Evolutionary conservation across 352 stramenopile genomes (phyloP).

Genomic region (Phytophthora citricola): DNA sequence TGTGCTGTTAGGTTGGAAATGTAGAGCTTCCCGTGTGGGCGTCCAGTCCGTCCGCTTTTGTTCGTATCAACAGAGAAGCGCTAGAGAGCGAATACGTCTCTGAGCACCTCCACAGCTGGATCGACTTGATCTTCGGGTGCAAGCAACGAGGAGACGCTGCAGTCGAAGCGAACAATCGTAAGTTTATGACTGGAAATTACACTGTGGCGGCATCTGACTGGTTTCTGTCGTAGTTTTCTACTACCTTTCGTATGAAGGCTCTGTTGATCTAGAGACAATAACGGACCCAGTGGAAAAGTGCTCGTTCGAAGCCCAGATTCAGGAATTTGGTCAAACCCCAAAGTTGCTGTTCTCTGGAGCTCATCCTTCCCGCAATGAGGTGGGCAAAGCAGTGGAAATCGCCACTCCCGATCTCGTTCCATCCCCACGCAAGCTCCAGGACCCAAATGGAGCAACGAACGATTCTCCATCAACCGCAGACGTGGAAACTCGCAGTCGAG

Average conservation of each 20-base stretch:
- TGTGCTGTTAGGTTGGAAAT: slow-evolving; percentile 84
- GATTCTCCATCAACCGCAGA: slow-evolving; percentile 19
- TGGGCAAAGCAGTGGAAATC: slow-evolving; percentile 62
- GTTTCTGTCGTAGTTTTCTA: slow-evolving; percentile 77
- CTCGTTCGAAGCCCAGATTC: slow-evolving; percentile 94
- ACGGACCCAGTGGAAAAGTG: slow-evolving; percentile 93
- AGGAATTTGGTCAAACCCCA: slow-evolving; percentile 93
- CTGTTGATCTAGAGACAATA: slow-evolving; percentile 85
- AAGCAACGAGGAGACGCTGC: slow-evolving; percentile 81
- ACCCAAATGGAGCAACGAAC: slow-evolving; percentile 27
- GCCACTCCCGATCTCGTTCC: slow-evolving; percentile 51
- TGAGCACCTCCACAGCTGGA: slow-evolving; percentile 80
- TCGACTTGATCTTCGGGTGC: slow-evolving; percentile 86
- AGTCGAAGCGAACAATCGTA: slow-evolving; percentile 82
- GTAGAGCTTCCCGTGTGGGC: slow-evolving; percentile 96
- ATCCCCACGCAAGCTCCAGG: slow-evolving; percentile 40
- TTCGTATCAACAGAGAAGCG: slow-evolving; percentile 71
- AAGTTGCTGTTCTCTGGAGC: slow-evolving; percentile 75
- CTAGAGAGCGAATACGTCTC: slow-evolving; percentile 84
- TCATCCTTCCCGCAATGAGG: slow-evolving; percentile 73
- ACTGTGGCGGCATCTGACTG: slow-evolving; percentile 1
- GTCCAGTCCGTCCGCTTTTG: slow-evolving; percentile 80
- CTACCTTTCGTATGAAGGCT: slow-evolving; percentile 90
- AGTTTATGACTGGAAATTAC: slow-evolving; percentile 9
- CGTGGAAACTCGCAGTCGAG: slow-evolving; percentile 29